Evolutionary conservation across 345 rosid species (phyloP).

Genomic region (Syzygium aqueum): DNA sequence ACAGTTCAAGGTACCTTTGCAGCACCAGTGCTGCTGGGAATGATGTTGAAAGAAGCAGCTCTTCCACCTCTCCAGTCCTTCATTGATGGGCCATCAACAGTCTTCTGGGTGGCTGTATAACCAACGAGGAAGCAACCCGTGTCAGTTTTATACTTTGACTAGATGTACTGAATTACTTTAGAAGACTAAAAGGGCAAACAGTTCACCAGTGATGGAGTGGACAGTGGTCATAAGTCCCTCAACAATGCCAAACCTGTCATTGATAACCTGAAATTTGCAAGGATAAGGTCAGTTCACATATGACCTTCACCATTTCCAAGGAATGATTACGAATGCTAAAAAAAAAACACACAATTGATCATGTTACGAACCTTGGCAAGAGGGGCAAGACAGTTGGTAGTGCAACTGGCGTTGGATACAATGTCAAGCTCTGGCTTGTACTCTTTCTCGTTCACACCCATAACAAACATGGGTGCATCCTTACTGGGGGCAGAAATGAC

Average conservation of each 20-base stretch:
- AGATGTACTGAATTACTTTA: not conserved
- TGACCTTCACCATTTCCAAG: not conserved
- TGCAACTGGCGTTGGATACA: slow-evolving; percentile 96
- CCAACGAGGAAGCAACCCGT: not conserved
- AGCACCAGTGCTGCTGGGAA: slow-evolving; percentile 92
- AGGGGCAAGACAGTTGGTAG: slow-evolving; percentile 95
- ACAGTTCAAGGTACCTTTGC: slow-evolving; percentile 46
- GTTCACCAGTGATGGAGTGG: slow-evolving; percentile 72
- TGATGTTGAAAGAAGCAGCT: slow-evolving; percentile 93
- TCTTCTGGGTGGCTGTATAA: slow-evolving; percentile 70
- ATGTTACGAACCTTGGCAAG: slow-evolving; percentile 55
- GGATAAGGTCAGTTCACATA: not conserved
- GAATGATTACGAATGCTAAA: not conserved
- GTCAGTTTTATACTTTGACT: not conserved
- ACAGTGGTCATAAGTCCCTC: slow-evolving; percentile 98
- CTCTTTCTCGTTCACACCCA: slow-evolving; percentile 87
- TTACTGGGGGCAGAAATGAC: slow-evolving; percentile 89
- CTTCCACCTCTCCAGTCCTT: slow-evolving; percentile 99
- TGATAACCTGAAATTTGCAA: slow-evolving; percentile 43
- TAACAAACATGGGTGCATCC: slow-evolving; percentile 95
- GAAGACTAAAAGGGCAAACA: not conserved
- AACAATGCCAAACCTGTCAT: slow-evolving; percentile 83
- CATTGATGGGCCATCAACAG: slow-evolving; percentile 92
- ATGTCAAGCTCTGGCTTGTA: slow-evolving; percentile 69
- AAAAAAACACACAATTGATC: too few relatives aligned